A percentile compares a stretch with the other conserved stretches of the same genome.
phyloP scores from a whole-genome alignment of 2,329 filamentous ascomycete species.

The Calonectria leucothoes region DNA sequence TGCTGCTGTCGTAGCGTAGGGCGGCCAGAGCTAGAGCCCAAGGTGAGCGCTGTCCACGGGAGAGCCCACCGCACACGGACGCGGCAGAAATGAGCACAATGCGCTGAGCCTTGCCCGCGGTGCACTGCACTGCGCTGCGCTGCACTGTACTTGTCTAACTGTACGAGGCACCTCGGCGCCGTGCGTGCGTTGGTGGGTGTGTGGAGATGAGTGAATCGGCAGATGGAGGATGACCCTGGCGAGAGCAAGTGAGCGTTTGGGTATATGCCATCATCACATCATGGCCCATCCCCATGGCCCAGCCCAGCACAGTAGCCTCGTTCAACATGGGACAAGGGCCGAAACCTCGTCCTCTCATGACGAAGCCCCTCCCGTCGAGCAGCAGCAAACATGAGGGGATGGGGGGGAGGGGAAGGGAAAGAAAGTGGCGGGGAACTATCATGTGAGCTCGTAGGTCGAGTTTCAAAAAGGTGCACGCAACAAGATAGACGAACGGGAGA shows the following conservation, averaged over 20 bases:
- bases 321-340: conserved; percentile 1
- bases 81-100: conserved; percentile 3
- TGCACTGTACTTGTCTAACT: background rate
- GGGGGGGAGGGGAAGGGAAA: background rate
- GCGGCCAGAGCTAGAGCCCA: background rate
- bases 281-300: background rate
- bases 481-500: background rate
- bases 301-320: background rate
- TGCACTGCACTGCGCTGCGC: background rate
- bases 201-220: conserved; percentile 11
- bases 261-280: conserved; percentile 9
- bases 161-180: background rate
- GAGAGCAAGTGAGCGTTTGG: background rate
- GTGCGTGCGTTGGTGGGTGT: conserved; percentile 1
- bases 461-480: background rate
- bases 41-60: conserved; percentile 2
- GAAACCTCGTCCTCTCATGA: background rate
- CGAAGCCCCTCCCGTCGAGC: background rate
- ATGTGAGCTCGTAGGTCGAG: background rate
- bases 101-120: background rate
- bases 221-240: background rate
- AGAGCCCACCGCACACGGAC: conserved; percentile 2
- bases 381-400: conserved; percentile 7
- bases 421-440: background rate
- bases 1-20: background rate